Percentiles rank a stretch among this genome's conserved stretches.
These are phyloP conservation scores for Lachancea sp. DNA, from an alignment of 805 yeast species.

Conservation along the genomic window DNA sequence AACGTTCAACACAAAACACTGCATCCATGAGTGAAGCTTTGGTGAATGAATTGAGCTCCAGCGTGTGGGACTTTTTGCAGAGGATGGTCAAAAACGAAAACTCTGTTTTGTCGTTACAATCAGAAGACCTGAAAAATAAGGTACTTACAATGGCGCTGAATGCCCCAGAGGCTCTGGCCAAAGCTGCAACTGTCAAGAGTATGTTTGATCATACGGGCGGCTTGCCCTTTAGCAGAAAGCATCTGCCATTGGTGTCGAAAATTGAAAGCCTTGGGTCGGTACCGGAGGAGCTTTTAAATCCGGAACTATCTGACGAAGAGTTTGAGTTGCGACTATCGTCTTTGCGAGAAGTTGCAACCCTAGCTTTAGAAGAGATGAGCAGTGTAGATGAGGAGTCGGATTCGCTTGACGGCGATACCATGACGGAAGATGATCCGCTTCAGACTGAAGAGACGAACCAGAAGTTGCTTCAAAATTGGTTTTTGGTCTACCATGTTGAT, in stretches of 20 bases:
- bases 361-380: slow-evolving; percentile 4
- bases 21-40: slow-evolving; percentile 5
- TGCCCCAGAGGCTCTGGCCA: slow-evolving; percentile 7
- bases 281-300: slow-evolving; percentile 5
- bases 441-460: slow-evolving; percentile 4
- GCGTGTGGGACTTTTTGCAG: slow-evolving; percentile 8
- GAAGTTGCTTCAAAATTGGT: slow-evolving; percentile 7
- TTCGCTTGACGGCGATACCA: slow-evolving; percentile 2
- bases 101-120: slow-evolving; percentile 4
- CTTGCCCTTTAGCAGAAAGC: slow-evolving; percentile 5
- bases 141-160: slow-evolving; percentile 4
- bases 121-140: slow-evolving; percentile 6
- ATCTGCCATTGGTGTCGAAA: slow-evolving; percentile 6
- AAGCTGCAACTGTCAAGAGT: slow-evolving; percentile 7
- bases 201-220: slow-evolving; percentile 6
- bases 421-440: slow-evolving; percentile 1
- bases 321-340: neutral
- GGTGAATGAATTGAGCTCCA: slow-evolving; percentile 4
- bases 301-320: slow-evolving; percentile 2
- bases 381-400: neutral
- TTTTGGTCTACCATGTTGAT: slow-evolving; percentile 7
- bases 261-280: slow-evolving; percentile 6
- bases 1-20: neutral
- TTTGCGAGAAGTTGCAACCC: slow-evolving; percentile 4
- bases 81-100: slow-evolving; percentile 6